Evolutionary conservation across 2,329 filamentous ascomycete species (phyloP), one percentile per base, ranked within the genome.

Genomic region (Sordariomycetes sp.): DNA sequence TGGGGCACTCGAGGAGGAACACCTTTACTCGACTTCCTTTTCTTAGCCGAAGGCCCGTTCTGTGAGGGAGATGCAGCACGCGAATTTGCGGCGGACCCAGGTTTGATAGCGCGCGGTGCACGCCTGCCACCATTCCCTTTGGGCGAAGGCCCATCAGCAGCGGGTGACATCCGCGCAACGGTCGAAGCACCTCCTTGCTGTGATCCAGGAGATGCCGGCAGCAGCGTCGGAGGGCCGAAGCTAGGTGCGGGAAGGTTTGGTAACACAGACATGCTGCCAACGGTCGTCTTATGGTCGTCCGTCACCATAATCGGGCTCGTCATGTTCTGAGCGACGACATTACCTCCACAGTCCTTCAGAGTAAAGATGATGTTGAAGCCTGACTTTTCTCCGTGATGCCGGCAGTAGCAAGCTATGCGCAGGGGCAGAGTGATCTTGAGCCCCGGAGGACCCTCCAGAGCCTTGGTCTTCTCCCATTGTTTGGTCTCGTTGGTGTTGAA

Each of bases 371-470:
- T 87, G 42, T 73, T 69, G 59, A 95, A 98, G 2, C 90, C 90
- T 45, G 82, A 67, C 63, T 96, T 96, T 60, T 96, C 92, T 39
- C 82, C 79, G 47, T 96, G 90, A 53, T 98, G 90, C 15, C 90
- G 79, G 59, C 90, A 96, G 59, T 96, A 98, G 56, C 90, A 98
- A 17, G 88, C 86, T 48, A 98, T 95, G 8, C 90, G 81, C 88
- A 96, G 94, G 0, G 86, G 87, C 3, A 86, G 77, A 45, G 88
- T 81, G 16, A 94, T 79, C 49, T 86, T 81, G 64, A 86, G 77
- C 6, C 81, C 75, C 38, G 70, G 64, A 32, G 58, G 26, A 9
- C 25, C 21, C 19, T 38, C 35, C 20, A 35, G 19, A 14, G 33
- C 67, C 11, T 16, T 23, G 10, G 15, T 28, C 27, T 76, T 68